These are phyloP conservation scores for Ilex asprella DNA, from an alignment of 257 asterid genomes.

Conservation along the genomic window DNA sequence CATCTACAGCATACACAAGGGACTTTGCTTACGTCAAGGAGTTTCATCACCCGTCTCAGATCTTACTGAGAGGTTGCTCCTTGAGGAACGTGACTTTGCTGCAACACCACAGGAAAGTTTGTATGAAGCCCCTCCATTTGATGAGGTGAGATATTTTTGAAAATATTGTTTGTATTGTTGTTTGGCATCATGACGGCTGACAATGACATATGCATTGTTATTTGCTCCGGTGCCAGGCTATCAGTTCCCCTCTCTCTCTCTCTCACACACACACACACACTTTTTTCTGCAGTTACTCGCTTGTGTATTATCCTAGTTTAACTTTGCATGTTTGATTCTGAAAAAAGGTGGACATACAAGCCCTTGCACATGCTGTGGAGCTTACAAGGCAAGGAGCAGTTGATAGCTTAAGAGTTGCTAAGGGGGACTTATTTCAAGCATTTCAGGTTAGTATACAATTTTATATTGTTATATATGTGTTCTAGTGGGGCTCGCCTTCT, in stretches of 20 bases:
- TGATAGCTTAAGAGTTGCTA: slow-evolving; percentile 92
- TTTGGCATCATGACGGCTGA: neutral
- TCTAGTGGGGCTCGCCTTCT: no score
- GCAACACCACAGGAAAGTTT: slow-evolving; percentile 70
- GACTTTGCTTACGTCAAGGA: slow-evolving; percentile 85
- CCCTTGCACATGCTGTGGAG: slow-evolving; percentile 99
- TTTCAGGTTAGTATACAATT: slow-evolving; percentile 58
- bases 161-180: neutral
- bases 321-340: neutral
- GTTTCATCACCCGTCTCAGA: slow-evolving; percentile 74
- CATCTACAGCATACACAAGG: slow-evolving; percentile 78
- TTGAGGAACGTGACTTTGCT: slow-evolving; percentile 92
- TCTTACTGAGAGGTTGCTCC: slow-evolving; percentile 94
- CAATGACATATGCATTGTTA: no score
- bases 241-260: no score
- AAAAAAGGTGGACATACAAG: slow-evolving; percentile 89
- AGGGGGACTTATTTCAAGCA: slow-evolving; percentile 86
- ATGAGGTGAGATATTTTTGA: slow-evolving; percentile 57
- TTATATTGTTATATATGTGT: no score
- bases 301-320: no score
- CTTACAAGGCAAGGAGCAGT: slow-evolving; percentile 96
- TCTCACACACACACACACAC: no score
- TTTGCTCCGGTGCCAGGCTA: no score
- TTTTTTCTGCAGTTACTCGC: no score
- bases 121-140: slow-evolving; percentile 90